Evolutionary conservation across 2,329 filamentous ascomycete genomes (phyloP).

Genomic region (Phialophora tarda): DNA sequence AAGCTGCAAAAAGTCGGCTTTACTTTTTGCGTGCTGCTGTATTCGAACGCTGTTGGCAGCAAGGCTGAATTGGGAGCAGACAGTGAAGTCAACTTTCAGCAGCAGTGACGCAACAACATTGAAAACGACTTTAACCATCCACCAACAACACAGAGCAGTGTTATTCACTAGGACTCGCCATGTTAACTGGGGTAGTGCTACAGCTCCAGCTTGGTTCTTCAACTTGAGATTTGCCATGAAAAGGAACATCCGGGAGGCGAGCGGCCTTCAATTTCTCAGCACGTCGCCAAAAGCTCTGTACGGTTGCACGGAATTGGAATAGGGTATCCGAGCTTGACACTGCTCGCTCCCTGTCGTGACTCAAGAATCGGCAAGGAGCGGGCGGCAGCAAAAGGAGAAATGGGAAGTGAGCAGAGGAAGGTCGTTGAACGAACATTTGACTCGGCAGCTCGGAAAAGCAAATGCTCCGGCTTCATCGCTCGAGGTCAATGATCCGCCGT

Average conservation of each 20-base stretch:
- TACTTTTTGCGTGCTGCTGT: not conserved
- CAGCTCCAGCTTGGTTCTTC: not conserved
- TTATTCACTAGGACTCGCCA: not conserved
- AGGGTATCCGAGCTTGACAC: not conserved
- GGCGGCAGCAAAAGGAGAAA: not conserved
- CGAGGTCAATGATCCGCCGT: not conserved
- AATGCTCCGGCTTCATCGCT: not conserved
- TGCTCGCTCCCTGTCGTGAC: not conserved
- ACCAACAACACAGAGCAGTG: not conserved
- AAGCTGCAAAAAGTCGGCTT: not conserved
- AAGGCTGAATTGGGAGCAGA: not conserved
- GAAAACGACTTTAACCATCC: not conserved
- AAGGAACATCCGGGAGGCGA: not conserved
- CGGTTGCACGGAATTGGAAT: not conserved
- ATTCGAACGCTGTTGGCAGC: not conserved
- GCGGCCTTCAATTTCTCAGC: not conserved
- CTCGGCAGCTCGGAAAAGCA: not conserved
- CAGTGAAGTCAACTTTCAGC: not conserved
- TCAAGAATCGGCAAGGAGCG: not conserved
- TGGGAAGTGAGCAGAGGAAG: not conserved
- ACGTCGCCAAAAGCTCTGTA: not conserved
- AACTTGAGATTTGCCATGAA: not conserved
- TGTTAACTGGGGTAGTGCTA: not conserved
- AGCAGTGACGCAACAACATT: not conserved
- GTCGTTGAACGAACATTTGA: not conserved